Conservation (phyloP, 108 stramenopile genomes). For the Mayamaea pseudoterrestris region DNA sequence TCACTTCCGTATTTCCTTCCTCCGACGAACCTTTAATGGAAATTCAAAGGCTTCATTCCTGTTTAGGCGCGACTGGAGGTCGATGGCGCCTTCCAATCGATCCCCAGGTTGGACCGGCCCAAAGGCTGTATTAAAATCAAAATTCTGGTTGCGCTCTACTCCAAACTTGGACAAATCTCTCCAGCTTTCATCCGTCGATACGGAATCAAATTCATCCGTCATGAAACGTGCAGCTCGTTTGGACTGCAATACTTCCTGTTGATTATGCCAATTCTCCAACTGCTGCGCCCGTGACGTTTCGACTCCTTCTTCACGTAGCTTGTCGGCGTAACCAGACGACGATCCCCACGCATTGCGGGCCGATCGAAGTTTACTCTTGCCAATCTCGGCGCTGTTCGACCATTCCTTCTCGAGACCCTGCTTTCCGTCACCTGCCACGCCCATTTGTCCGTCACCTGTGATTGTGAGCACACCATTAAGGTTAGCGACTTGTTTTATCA, state of each 20-base stretch:
- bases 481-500: background rate
- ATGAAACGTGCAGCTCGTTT: constrained; percentile 33
- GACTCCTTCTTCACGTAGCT: constrained; percentile 31
- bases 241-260: constrained; percentile 60
- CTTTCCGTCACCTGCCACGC: constrained; percentile 79
- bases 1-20: no score
- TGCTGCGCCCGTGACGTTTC: constrained; percentile 70
- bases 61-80: constrained; percentile 33
- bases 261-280: constrained; percentile 79
- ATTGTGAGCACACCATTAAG: constrained; percentile 8
- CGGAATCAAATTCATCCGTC: constrained; percentile 52
- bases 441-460: constrained; percentile 79
- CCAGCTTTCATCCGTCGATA: constrained; percentile 50
- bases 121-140: constrained; percentile 63
- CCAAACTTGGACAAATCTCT: constrained; percentile 67
- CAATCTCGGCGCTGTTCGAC: constrained; percentile 19
- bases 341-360: constrained; percentile 81
- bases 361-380: constrained; percentile 49
- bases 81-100: constrained; percentile 44
- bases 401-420: constrained; percentile 35
- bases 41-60: constrained; percentile 31
- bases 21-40: constrained; percentile 28
- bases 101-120: constrained; percentile 47
- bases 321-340: constrained; percentile 60
- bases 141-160: constrained; percentile 66